Conservation (phyloP, 164 flowering plant genomes). For the Macadamia tetraphylla region DNA sequence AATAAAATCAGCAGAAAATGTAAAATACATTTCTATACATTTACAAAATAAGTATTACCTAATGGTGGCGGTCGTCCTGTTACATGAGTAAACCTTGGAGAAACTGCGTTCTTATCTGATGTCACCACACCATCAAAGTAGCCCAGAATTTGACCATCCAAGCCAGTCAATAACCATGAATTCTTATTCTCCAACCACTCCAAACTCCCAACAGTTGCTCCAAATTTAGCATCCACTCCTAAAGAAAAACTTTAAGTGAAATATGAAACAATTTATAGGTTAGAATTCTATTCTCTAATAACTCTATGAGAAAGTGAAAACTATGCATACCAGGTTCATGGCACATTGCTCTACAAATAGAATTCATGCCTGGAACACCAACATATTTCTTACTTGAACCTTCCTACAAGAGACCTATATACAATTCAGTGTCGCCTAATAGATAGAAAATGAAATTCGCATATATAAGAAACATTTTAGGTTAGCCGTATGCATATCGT, state of each 20-base stretch:
- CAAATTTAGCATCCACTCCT: conserved; percentile 72
- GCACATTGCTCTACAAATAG: conserved; percentile 66
- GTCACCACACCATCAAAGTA: conserved; percentile 62
- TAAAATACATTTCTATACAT: not conserved
- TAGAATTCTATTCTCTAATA: not conserved
- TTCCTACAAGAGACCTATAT: conserved; percentile 37
- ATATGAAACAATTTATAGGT: not conserved
- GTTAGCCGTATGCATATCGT: too few species aligned
- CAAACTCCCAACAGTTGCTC: conserved; percentile 53
- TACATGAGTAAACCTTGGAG: conserved; percentile 41
- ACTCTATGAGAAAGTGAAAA: not conserved
- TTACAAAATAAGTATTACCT: conserved; percentile 31
- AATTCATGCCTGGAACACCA: conserved; percentile 86
- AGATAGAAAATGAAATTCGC: not conserved
- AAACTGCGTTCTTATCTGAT: conserved; percentile 60
- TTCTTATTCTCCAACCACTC: conserved; percentile 57
- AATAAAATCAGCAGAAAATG: too few species aligned
- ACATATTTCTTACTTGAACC: conserved; percentile 54
- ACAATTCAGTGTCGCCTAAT: conserved; percentile 8
- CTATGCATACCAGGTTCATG: conserved; percentile 47
- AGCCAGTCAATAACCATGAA: conserved; percentile 50
- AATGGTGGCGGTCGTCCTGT: conserved; percentile 62
- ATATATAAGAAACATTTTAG: not conserved
- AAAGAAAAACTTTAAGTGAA: not conserved
- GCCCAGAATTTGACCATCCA: conserved; percentile 65